These are phyloP conservation scores for Chlamydomonas sp. DNA, from an alignment of 139 green algal genomes.

Conservation along the genomic window DNA sequence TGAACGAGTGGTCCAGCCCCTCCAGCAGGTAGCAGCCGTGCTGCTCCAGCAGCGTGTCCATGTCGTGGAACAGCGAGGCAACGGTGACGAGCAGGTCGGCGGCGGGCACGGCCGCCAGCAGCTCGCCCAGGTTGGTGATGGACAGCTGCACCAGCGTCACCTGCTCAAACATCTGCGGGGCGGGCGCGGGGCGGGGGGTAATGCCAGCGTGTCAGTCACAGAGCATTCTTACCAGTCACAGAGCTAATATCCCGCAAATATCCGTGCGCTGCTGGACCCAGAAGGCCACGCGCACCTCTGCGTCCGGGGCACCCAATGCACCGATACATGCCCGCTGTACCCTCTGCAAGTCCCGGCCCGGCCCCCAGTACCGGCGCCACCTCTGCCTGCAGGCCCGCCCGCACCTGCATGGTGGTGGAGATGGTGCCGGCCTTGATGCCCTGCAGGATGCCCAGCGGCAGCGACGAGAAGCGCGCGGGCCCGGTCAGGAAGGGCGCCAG, in stretches of 20 bases:
- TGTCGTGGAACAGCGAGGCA: constrained; percentile 21
- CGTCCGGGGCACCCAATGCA: no score
- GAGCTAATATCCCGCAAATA: neutral
- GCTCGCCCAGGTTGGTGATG: constrained; percentile 23
- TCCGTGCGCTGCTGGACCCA: no score
- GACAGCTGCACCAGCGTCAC: constrained; percentile 38
- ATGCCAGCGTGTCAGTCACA: neutral
- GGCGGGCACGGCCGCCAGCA: constrained; percentile 12
- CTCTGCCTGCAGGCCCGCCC: no score
- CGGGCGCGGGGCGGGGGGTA: neutral
- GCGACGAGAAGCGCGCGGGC: constrained; percentile 19
- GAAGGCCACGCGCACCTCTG: no score
- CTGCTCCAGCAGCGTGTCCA: constrained; percentile 44
- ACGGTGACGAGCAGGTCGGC: constrained; percentile 33
- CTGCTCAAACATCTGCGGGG: constrained; percentile 40
- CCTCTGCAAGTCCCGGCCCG: no score
- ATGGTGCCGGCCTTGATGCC: constrained; percentile 28
- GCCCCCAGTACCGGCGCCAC: no score
- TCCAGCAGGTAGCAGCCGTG: constrained; percentile 46
- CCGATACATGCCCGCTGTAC: no score
- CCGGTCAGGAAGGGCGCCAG: constrained; percentile 26
- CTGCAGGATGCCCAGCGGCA: neutral
- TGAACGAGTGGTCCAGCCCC: constrained; percentile 18
- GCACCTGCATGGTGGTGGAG: constrained; percentile 28
- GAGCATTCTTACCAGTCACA: neutral